Base-by-base conservation (phyloP, 2,329 filamentous ascomycete species). In the Ceratocystis ficicola region DNA sequence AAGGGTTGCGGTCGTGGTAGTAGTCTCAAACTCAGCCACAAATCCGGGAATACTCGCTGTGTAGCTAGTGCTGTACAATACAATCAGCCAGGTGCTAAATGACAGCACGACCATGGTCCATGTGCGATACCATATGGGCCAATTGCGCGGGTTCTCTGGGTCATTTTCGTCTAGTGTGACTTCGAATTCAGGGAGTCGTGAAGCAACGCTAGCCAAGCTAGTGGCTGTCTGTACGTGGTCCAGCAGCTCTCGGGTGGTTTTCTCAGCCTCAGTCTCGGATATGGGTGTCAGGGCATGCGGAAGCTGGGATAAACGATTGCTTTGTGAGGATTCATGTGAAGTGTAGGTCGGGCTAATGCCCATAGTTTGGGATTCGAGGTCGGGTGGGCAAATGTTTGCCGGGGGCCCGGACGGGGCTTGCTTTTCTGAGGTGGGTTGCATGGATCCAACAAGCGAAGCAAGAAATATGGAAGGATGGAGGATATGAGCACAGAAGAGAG, bases 51-150 rank as follows among this genome's bases (percentile, higher is more conserved):
- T 83, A 2, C 85, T 86, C 0, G 86, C 83, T 0, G 89, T 90
- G 73, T 94, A 95, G 63, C 83, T 86, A 0, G 90, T 94, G 60
- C 86, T 90, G 72, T 91, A 90, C 59, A 90, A 73, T 17, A 90
- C 86, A n/a, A 79, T 73, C 22, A 78, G 74, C 79, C 78, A 80
- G 1, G 77, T 77, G 5, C 76, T 76, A 66, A 76, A 78, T 44
- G 77, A 78, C 62, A 80, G 74, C 68, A 71, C 78, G 75, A 76
- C 73, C 63, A 79, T 73, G 64, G 73, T 73, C 75, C 76, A 80
- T 59, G 71, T 67, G 69, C 79, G 73, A 70, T 77, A 75, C 71
- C 76, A 79, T 55, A 86, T 71, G 0, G 83, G 74, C 87, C 88
- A 90, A 71, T 87, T 86, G 68, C 81, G 79, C 0, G 88, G 87